Percentiles rank a stretch among this genome's conserved stretches.
phyloP scores from a whole-genome alignment of 495 filamentous ascomycete genomes.

The Penicillium daleae region DNA sequence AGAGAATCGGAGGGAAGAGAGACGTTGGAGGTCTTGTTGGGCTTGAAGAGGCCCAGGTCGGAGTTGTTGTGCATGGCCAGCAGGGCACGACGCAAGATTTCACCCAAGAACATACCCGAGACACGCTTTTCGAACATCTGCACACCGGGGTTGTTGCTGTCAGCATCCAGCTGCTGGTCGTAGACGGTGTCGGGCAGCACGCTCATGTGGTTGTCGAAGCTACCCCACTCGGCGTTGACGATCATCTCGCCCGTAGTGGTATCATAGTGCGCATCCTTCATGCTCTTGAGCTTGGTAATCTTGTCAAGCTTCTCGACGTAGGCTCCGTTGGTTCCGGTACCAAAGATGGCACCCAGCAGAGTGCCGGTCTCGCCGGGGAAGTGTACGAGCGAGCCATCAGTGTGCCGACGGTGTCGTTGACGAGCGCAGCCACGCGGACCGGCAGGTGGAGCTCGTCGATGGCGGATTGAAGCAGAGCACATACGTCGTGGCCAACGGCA shows the following conservation, averaged over 20 bases:
- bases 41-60: constrained; percentile 66
- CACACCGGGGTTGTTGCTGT: constrained; percentile 87
- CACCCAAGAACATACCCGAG: constrained; percentile 97
- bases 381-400: constrained; percentile 97
- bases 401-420: constrained; percentile 97
- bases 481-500: constrained; percentile 92
- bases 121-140: constrained; percentile 99
- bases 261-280: constrained; percentile 67
- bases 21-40: constrained; percentile 72
- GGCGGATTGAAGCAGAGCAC: constrained; percentile 84
- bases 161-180: constrained; percentile 76
- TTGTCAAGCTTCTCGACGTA: constrained; percentile 68
- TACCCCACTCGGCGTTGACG: constrained; percentile 98
- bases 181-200: constrained; percentile 86
- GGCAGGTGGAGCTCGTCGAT: constrained; percentile 86
- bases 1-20: constrained; percentile 62
- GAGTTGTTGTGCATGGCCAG: constrained; percentile 66
- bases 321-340: constrained; percentile 93
- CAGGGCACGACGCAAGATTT: constrained; percentile 82
- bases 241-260: constrained; percentile 90
- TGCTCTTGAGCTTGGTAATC: constrained; percentile 50
- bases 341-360: constrained; percentile 85
- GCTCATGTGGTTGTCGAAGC: constrained; percentile 90
- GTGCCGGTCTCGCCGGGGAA: constrained; percentile 83
- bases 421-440: constrained; percentile 89